Base-by-base conservation (phyloP, 371 early-diverging fungal species). In the Syncephalastrum monosporum region DNA sequence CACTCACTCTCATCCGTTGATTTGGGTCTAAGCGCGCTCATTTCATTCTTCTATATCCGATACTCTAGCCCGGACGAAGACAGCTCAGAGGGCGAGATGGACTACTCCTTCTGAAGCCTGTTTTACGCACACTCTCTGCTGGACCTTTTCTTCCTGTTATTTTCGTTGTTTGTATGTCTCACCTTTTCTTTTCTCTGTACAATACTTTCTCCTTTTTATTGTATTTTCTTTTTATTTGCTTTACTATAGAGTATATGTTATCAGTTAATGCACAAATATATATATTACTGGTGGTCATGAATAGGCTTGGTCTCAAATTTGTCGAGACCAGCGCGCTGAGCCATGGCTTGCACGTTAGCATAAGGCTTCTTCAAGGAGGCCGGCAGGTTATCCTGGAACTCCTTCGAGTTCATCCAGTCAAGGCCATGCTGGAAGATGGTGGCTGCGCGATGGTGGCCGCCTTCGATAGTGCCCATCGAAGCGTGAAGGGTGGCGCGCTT, bases 401-500 rank as follows among this genome's bases (percentile, higher is more conserved):
- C 57, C 21, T 71, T 69, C 0, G 70, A 61, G 3, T 65, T 49
- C 80, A 80, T 80, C 81, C 81, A 82, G 2, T 66, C 77, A 33
- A 82, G 59, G 8, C 79, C 82, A 54, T 82, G 82, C 47, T 82
- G 82, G 58, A 82, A 69, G 23, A 82, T 78, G 21, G 66, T 70
- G n/a, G 64, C 57, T 33, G 81, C 82, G 42, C 82, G 79, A 55
- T 76, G 69, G 50, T 76, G 72, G 10, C 82, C 81, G 27, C 81
- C 81, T 19, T 65, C 69, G 43, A 76, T 78, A n/a, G 77, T 80
- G 27, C 82, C 82, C 72, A 82, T 78, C 43, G 72, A 78, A 27
- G 74, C 82, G 59, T 82, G 82, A n/a, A 82, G 61, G 8, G 82
- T 82, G 19, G 71, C 75, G 27, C 82, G 73, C 63, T 82, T 78